phyloP scores from a whole-genome alignment of 169 alveolate species.

The Plasmodium inui region DNA sequence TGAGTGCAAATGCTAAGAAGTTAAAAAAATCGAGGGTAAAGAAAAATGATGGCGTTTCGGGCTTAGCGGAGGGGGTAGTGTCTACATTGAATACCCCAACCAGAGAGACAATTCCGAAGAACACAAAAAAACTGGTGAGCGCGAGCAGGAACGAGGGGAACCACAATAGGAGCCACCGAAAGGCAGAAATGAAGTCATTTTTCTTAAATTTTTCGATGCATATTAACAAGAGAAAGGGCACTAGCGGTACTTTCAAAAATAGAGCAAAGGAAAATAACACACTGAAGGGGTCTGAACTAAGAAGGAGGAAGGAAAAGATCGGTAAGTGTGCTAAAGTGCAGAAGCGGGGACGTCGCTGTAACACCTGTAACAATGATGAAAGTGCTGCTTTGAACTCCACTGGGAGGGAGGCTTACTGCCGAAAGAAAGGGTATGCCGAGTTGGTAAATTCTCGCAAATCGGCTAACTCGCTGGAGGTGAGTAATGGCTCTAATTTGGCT shows the following conservation, averaged over 20 bases:
- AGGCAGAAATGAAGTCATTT: slow-evolving; percentile 4
- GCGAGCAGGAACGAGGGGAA: slow-evolving; percentile 9
- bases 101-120: neutral
- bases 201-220: slow-evolving; percentile 20
- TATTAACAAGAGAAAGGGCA: slow-evolving; percentile 24
- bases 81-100: neutral
- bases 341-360: neutral
- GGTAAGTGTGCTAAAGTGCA: slow-evolving; percentile 1
- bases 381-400: neutral
- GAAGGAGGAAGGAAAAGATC: neutral
- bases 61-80: neutral
- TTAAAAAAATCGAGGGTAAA: neutral
- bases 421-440: neutral
- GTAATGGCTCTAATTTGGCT: neutral
- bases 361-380: neutral
- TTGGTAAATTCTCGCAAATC: neutral
- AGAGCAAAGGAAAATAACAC: neutral
- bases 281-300: slow-evolving; percentile 1
- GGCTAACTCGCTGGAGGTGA: neutral
- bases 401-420: neutral
- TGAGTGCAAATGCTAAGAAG: neutral
- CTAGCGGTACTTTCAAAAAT: slow-evolving; percentile 4
- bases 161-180: neutral
- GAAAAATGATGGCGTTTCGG: neutral
- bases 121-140: neutral